These are phyloP conservation scores for Mycena kentingensis DNA, from an alignment of 768 basidiomycete genomes.

Conservation along the genomic window DNA sequence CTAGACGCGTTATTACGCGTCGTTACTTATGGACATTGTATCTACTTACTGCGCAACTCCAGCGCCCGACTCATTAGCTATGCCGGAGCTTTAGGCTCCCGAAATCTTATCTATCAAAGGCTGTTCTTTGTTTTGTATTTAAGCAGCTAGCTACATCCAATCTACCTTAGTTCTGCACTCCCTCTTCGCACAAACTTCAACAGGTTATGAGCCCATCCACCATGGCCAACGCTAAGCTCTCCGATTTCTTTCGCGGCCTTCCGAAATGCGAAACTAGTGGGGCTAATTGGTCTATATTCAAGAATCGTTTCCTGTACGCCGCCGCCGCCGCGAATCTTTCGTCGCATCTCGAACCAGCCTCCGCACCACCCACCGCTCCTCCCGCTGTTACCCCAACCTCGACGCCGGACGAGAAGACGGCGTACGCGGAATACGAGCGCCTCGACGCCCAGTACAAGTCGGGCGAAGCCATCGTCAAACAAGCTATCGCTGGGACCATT, in stretches of 20 bases:
- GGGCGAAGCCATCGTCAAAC: slow-evolving; percentile 31
- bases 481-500: slow-evolving; percentile 35
- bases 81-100: too few species aligned
- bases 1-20: too few species aligned
- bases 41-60: too few species aligned
- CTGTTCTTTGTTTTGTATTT: too few species aligned
- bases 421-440: too few species aligned
- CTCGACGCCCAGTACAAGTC: too few species aligned
- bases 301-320: slow-evolving; percentile 7
- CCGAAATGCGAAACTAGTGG: slow-evolving; percentile 21
- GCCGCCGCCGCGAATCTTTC: slow-evolving; percentile 2
- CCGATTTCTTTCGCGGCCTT: too few species aligned
- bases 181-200: not conserved
- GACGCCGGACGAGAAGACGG: not conserved
- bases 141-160: too few species aligned
- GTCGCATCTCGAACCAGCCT: not conserved
- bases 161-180: not conserved
- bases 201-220: slow-evolving; percentile 9
- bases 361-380: not conserved
- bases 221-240: slow-evolving; percentile 1
- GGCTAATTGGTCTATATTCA: slow-evolving; percentile 18
- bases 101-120: too few species aligned
- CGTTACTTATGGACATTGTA: too few species aligned
- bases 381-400: not conserved
- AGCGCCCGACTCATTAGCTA: too few species aligned